Conservation (phyloP, 768 basidiomycete species). For the Pleurotus cornucopiae region DNA sequence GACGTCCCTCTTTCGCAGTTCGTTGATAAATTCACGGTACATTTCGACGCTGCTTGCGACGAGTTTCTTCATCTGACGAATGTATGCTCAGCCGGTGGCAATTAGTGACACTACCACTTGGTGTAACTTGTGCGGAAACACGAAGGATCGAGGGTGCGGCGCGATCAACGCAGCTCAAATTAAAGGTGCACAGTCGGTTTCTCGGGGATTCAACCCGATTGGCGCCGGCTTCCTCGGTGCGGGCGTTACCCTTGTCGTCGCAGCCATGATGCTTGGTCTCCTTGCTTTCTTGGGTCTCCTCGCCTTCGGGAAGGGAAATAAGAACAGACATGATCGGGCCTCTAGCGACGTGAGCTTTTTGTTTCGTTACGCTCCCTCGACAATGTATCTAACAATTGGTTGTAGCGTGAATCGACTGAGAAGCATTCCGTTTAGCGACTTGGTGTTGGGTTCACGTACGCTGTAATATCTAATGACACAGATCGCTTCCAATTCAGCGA, state of each 20-base stretch:
- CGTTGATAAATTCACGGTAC: constrained; percentile 32
- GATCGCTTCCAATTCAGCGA: too few relatives aligned
- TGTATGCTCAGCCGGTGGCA: constrained; percentile 35
- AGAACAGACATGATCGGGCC: not conserved
- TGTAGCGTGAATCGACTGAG: not conserved
- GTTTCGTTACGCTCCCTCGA: not conserved
- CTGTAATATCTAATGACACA: too few relatives aligned
- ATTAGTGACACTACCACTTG: constrained; percentile 52
- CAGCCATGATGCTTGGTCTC: constrained; percentile 29
- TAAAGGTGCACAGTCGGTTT: constrained; percentile 12
- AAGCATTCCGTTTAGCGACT: not conserved
- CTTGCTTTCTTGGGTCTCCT: constrained; percentile 39
- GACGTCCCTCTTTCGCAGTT: constrained; percentile 57
- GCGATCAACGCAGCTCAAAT: constrained; percentile 30
- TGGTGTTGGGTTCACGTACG: not conserved
- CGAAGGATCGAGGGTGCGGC: constrained; percentile 52
- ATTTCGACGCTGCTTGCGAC: too few relatives aligned
- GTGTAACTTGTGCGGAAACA: constrained; percentile 59
- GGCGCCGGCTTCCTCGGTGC: constrained; percentile 72
- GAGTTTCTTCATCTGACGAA: not conserved
- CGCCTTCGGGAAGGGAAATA: constrained; percentile 18
- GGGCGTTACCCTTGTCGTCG: constrained; percentile 43
- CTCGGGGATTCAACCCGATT: constrained; percentile 41
- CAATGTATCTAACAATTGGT: not conserved
- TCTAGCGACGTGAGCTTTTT: not conserved